Evolutionary conservation across 2,329 filamentous ascomycete genomes (phyloP).

Genomic region (Drechslerella coelobrocha): DNA sequence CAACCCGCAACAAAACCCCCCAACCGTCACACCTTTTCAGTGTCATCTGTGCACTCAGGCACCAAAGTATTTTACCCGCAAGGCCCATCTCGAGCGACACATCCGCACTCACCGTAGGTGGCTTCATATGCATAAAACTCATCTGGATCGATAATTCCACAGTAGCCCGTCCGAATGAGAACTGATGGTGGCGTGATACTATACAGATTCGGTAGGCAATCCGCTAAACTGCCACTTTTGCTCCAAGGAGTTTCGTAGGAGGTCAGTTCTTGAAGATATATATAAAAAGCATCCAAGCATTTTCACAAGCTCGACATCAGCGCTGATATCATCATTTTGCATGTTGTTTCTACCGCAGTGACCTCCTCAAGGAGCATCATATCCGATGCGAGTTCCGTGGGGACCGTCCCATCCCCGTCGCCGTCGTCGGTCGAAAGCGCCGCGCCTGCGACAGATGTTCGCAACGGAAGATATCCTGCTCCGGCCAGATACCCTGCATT

Average conservation of each 20-base stretch:
- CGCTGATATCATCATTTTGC: too few species aligned
- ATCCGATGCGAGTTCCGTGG: slow-evolving; percentile 49
- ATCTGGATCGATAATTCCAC: too few species aligned
- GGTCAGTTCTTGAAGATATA: slow-evolving; percentile 10
- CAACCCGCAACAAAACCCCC: slow-evolving; percentile 14
- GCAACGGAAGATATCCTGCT: slow-evolving; percentile 47
- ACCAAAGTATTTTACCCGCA: slow-evolving; percentile 44
- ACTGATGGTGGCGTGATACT: slow-evolving; percentile 40
- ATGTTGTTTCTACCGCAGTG: too few species aligned
- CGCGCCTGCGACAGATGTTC: slow-evolving; percentile 46
- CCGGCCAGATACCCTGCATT: slow-evolving; percentile 34
- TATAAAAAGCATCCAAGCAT: too few species aligned
- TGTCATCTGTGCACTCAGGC: slow-evolving; percentile 33
- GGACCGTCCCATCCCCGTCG: slow-evolving; percentile 47
- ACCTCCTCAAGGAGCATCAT: slow-evolving; percentile 45
- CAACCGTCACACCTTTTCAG: slow-evolving; percentile 17
- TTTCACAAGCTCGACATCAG: not conserved
- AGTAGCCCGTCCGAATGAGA: not conserved
- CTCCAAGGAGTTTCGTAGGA: slow-evolving; percentile 43
- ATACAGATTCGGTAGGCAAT: slow-evolving; percentile 35
- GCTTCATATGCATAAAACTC: too few species aligned
- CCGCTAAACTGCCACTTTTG: slow-evolving; percentile 48
- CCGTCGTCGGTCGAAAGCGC: slow-evolving; percentile 44
- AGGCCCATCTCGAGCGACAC: slow-evolving; percentile 46
- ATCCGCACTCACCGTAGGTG: slow-evolving; percentile 42